Evolutionary conservation across 176 grass and related monocot genomes (phyloP).

Genomic region (Triticum urartu): DNA sequence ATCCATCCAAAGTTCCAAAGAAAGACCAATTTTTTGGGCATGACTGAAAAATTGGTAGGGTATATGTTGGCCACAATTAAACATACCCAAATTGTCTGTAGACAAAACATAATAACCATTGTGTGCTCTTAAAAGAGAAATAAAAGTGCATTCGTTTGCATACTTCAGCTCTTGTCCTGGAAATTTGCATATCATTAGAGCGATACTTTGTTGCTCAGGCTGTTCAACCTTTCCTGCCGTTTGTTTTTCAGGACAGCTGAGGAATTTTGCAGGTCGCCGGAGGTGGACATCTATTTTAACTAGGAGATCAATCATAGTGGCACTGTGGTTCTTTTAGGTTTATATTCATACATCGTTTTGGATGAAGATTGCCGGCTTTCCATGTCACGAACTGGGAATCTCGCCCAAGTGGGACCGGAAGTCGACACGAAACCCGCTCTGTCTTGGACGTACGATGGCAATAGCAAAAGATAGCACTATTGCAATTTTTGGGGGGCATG

Average conservation of each 20-base stretch:
- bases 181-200: background rate
- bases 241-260: background rate
- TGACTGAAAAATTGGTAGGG: too few relatives aligned
- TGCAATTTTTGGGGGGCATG: background rate
- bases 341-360: background rate
- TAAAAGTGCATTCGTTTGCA: background rate
- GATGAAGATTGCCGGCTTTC: background rate
- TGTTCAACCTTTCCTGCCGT: background rate
- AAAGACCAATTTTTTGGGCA: too few relatives aligned
- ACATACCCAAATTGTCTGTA: background rate
- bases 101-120: background rate
- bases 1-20: too few relatives aligned
- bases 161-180: background rate
- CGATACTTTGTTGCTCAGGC: background rate
- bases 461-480: background rate
- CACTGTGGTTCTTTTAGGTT: background rate
- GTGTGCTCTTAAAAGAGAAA: background rate
- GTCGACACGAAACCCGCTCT: background rate
- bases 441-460: background rate
- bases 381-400: background rate
- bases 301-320: background rate
- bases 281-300: slow-evolving; percentile 12
- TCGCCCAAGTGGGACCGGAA: background rate
- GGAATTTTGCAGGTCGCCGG: background rate
- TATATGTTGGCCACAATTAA: background rate